A percentile compares a stretch with the other conserved stretches of the same genome.
Evolutionary conservation across 768 basidiomycete species (phyloP).

Genomic region (Phanerodontia chrysosporium): DNA sequence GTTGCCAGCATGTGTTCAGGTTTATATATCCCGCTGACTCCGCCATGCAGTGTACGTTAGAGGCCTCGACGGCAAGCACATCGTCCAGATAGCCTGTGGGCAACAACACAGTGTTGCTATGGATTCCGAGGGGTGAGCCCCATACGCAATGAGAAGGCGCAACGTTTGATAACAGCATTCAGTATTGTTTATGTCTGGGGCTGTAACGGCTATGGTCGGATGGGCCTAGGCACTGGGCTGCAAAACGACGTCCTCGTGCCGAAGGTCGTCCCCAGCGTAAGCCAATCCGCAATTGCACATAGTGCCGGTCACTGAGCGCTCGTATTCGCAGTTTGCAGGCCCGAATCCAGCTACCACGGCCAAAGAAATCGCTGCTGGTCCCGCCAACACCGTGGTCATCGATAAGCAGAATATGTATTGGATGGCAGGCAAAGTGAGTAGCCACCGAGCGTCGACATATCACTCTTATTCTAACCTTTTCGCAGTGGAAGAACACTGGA

Average conservation of each 20-base stretch:
- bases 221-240: constrained; percentile 68
- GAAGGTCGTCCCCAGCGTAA: constrained; percentile 76
- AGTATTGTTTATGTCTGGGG: constrained; percentile 85
- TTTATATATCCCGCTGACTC: neutral
- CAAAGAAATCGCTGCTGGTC: constrained; percentile 67
- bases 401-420: constrained; percentile 85
- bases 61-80: constrained; percentile 71
- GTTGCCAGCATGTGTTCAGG: too few relatives aligned
- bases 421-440: constrained; percentile 73
- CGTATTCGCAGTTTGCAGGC: constrained; percentile 58
- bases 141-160: neutral
- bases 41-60: constrained; percentile 58
- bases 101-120: constrained; percentile 85
- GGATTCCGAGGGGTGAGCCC: constrained; percentile 61
- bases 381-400: constrained; percentile 77
- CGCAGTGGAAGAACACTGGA: constrained; percentile 90
- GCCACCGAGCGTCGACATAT: neutral
- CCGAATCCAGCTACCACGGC: constrained; percentile 62
- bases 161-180: neutral
- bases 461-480: neutral
- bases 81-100: constrained; percentile 80
- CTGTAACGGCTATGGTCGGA: constrained; percentile 86
- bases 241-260: constrained; percentile 81
- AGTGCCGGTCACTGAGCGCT: neutral
- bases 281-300: constrained; percentile 5